These are phyloP conservation scores for Penicillium atrosanguineum DNA, from an alignment of 495 filamentous ascomycete genomes.

Conservation along the genomic window DNA sequence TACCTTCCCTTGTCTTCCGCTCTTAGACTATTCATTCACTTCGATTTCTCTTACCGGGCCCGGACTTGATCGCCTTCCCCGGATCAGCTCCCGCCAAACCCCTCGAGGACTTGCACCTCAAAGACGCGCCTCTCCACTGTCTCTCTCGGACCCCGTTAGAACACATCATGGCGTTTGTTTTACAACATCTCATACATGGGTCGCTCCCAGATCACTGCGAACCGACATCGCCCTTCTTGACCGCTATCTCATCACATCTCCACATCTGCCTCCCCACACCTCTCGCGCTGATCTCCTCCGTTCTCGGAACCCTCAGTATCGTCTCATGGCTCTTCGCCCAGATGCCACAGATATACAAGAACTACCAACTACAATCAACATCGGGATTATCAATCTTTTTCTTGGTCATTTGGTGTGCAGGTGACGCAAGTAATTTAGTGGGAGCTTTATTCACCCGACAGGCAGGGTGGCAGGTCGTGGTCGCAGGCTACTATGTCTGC, in stretches of 20 bases:
- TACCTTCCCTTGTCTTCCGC: not conserved
- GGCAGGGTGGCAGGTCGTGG: slow-evolving; percentile 67
- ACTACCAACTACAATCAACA: slow-evolving; percentile 62
- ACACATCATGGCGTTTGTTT: slow-evolving; percentile 29
- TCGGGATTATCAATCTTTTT: slow-evolving; percentile 69
- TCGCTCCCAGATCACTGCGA: slow-evolving; percentile 61
- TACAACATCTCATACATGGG: slow-evolving; percentile 28
- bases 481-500: slow-evolving; percentile 66
- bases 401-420: slow-evolving; percentile 66
- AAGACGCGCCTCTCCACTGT: not conserved
- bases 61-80: not conserved
- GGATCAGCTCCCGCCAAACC: slow-evolving; percentile 3
- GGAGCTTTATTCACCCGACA: slow-evolving; percentile 65
- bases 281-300: slow-evolving; percentile 62
- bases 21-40: not conserved
- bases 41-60: not conserved
- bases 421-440: slow-evolving; percentile 66
- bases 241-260: slow-evolving; percentile 56
- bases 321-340: slow-evolving; percentile 76
- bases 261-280: slow-evolving; percentile 66
- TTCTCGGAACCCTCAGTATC: slow-evolving; percentile 64
- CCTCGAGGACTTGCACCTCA: not conserved
- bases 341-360: slow-evolving; percentile 72
- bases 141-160: not conserved
- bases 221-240: slow-evolving; percentile 58